Percentiles rank a stretch among this genome's conserved stretches.
Conservation (phyloP, 495 filamentous ascomycete genomes). For the Podospora comata region DNA sequence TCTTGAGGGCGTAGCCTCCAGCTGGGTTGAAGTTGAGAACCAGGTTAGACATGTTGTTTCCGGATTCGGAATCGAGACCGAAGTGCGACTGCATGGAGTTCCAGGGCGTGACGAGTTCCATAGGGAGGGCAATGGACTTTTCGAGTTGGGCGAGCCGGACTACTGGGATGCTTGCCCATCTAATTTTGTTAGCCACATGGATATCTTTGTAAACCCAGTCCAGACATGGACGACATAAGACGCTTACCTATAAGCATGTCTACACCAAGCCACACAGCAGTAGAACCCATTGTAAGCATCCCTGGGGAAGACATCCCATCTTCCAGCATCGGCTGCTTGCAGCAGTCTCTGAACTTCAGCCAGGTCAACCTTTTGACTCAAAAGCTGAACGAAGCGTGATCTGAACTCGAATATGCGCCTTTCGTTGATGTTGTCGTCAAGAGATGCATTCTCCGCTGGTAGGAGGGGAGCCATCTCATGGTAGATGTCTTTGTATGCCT, state of each 20-base stretch:
- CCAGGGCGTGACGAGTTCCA: conserved; percentile 39
- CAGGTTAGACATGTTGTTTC: conserved; percentile 39
- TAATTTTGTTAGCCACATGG: conserved; percentile 1
- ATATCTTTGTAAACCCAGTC: no score
- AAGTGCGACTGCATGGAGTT: conserved; percentile 36
- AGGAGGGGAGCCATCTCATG: conserved; percentile 32
- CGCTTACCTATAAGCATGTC: conserved; percentile 39
- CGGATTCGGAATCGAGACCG: conserved; percentile 35
- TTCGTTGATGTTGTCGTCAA: conserved; percentile 27
- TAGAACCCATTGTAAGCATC: conserved; percentile 41
- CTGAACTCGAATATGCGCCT: conserved; percentile 16
- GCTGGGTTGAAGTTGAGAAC: conserved; percentile 34
- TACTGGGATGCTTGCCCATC: conserved; percentile 46
- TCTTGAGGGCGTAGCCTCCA: conserved; percentile 29
- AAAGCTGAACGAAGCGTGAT: conserved; percentile 17
- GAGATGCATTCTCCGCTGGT: conserved; percentile 20
- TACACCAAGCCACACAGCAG: conserved; percentile 34
- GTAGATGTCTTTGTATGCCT: conserved; percentile 38
- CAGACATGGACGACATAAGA: neutral
- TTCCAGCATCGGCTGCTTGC: conserved; percentile 24
- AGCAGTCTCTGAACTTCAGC: conserved; percentile 26
- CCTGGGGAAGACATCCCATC: conserved; percentile 29
- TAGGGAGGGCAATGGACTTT: conserved; percentile 35
- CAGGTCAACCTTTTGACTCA: conserved; percentile 29
- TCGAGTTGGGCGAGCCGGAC: conserved; percentile 43